Evolutionary conservation across 352 stramenopile genomes (phyloP), one percentile per base, ranked within the genome.

Genomic region (Phytophthora ohioensis): DNA sequence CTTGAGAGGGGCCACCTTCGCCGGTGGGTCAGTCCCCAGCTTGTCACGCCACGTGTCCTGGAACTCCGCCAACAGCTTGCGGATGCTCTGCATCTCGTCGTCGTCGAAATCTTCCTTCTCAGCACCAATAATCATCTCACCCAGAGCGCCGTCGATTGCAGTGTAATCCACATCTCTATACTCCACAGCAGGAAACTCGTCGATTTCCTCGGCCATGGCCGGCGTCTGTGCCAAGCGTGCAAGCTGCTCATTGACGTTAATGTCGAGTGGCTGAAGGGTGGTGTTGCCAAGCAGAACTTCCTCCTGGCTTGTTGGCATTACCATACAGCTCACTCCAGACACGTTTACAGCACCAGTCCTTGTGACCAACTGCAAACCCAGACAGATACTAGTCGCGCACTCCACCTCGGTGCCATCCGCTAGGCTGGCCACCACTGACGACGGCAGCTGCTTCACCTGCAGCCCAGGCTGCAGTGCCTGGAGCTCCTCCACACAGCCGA

Each of bases 21-120:
- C 71, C 11, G 71, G 56, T 21, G 66, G 66, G 32, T 75, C 65
- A 1, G 45, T 39, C 10, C 60, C 61, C 3, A 79, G 58, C 36
- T 54, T 49, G 17, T 69, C 11, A 12, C 61, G 60, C 60, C 57
- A 74, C 3, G n/a, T 41, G 15, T 67, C 47, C 49, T 21, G 12
- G 31, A 53, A 67, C 1, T 52, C 30, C 2, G 12, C 38, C 10
- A 67, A 5, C 10, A 58, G 13, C 5, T 54, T 21, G n/a, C 45
- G 17, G 2, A 57, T 2, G 31, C n/a, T 11, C 7, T 49, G 1
- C 30, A 59, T 43, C 8, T 46, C 15, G 3, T 7, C n/a, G 3
- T 30, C 12, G 42, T 57, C 36, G 31, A 67, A 59, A 13, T 36
- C 49, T 34, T 57, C 39, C 12, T 39, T 48, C 13, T 27, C 59